A percentile compares a stretch with the other conserved stretches of the same genome.
Conservation (phyloP, 768 basidiomycete genomes). For the Leucosporidium yakuticum region DNA sequence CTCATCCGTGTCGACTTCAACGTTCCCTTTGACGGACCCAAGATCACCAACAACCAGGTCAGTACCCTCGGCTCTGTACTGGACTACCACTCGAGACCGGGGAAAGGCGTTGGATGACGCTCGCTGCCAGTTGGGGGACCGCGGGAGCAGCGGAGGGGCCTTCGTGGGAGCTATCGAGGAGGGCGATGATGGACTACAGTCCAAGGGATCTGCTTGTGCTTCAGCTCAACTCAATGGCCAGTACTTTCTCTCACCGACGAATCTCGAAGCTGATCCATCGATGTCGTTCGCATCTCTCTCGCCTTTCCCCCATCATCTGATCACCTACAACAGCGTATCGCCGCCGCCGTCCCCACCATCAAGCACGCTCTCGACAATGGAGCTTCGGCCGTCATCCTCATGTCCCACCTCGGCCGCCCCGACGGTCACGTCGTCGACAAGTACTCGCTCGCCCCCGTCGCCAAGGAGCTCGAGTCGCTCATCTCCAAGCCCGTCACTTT, state of each 20-base stretch:
- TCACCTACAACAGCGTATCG: constrained; percentile 66
- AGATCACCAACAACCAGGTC: constrained; percentile 94
- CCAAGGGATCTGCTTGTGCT: too few species aligned
- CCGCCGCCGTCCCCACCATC: constrained; percentile 91
- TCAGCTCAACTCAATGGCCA: background rate
- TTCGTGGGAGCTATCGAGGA: too few species aligned
- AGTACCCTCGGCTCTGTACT: constrained; percentile 42
- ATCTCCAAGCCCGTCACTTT: constrained; percentile 71
- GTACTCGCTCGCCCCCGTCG: constrained; percentile 83
- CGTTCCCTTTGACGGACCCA: constrained; percentile 77
- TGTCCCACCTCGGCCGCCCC: constrained; percentile 97
- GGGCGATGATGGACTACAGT: too few species aligned
- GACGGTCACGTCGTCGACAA: constrained; percentile 84
- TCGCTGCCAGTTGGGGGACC: too few species aligned
- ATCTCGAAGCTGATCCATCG: too few species aligned
- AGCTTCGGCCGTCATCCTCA: constrained; percentile 76
- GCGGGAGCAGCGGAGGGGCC: too few species aligned
- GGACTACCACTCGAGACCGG: too few species aligned
- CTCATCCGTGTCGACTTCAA: constrained; percentile 93
- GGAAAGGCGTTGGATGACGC: too few species aligned
- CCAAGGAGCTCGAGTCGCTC: constrained; percentile 66
- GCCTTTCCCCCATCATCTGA: too few species aligned
- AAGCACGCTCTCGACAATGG: constrained; percentile 85
- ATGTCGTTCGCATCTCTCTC: too few species aligned
- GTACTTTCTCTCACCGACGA: too few species aligned